Conservation (phyloP, 495 filamentous ascomycete species). For the Chaetomium cochliodes region DNA sequence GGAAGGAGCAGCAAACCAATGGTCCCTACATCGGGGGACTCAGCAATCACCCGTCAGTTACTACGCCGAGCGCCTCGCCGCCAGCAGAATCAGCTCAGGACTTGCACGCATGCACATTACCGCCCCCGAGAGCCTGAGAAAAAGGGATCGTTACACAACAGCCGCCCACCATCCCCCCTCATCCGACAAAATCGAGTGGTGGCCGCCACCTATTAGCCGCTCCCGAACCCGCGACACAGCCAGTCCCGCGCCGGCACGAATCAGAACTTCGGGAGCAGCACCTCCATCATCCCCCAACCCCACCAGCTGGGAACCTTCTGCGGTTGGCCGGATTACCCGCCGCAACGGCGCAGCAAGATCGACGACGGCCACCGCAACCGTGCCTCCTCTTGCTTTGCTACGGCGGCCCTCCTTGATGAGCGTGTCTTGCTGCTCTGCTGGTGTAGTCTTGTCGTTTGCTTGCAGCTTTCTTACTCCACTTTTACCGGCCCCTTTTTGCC, state of each 20-base stretch:
- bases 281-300: background rate
- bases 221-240: conserved; percentile 1
- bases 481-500: background rate
- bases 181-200: background rate
- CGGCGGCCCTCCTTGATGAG: background rate
- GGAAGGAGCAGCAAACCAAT: background rate
- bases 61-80: background rate
- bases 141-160: too few relatives aligned
- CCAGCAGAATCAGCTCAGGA: background rate
- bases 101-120: too few relatives aligned
- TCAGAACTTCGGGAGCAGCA: background rate
- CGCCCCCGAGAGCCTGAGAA: too few relatives aligned
- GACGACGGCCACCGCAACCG: background rate
- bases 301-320: background rate
- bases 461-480: background rate
- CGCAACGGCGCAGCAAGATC: conserved; percentile 10
- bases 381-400: background rate
- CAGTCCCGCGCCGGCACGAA: background rate
- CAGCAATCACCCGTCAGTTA: background rate
- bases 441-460: background rate
- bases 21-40: background rate
- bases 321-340: background rate
- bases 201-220: conserved; percentile 11
- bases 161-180: too few relatives aligned
- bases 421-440: background rate